A percentile compares a stretch with the other conserved stretches of the same genome.
These are phyloP conservation scores for Papiliotrema nemorosa DNA, from an alignment of 1,284 basidiomycete genomes.

Conservation along the genomic window DNA sequence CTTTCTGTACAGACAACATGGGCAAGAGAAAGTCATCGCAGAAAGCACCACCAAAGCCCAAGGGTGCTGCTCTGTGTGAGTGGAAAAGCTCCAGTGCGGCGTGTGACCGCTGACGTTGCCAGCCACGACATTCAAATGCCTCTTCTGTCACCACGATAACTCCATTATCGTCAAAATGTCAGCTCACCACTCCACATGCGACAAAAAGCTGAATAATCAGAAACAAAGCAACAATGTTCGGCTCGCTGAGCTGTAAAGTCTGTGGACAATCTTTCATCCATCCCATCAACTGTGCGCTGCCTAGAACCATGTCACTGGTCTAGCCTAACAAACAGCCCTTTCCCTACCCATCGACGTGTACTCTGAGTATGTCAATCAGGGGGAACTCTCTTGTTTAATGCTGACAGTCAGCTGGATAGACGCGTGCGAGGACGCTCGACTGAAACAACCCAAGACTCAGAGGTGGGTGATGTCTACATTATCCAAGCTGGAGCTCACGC, in stretches of 20 bases:
- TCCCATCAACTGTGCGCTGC: constrained; percentile 41
- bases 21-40: constrained; percentile 48
- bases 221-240: constrained; percentile 41
- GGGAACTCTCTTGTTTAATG: not conserved
- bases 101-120: constrained; percentile 4
- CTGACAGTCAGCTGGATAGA: constrained; percentile 41
- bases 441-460: constrained; percentile 33
- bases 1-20: constrained; percentile 30
- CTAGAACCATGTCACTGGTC: not conserved
- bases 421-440: constrained; percentile 42
- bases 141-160: constrained; percentile 48
- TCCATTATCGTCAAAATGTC: constrained; percentile 42
- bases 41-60: constrained; percentile 38
- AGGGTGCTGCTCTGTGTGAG: constrained; percentile 35
- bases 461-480: constrained; percentile 16
- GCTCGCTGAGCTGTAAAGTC: constrained; percentile 37
- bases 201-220: constrained; percentile 13
- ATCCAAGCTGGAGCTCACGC: not conserved
- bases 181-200: constrained; percentile 6
- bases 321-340: constrained; percentile 28
- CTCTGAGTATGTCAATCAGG: constrained; percentile 33
- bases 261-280: constrained; percentile 40
- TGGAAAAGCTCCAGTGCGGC: not conserved
- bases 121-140: constrained; percentile 49
- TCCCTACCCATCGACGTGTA: constrained; percentile 45